These are phyloP conservation scores for Myxozyma sirexii DNA, from an alignment of 805 yeast species.

Conservation along the genomic window DNA sequence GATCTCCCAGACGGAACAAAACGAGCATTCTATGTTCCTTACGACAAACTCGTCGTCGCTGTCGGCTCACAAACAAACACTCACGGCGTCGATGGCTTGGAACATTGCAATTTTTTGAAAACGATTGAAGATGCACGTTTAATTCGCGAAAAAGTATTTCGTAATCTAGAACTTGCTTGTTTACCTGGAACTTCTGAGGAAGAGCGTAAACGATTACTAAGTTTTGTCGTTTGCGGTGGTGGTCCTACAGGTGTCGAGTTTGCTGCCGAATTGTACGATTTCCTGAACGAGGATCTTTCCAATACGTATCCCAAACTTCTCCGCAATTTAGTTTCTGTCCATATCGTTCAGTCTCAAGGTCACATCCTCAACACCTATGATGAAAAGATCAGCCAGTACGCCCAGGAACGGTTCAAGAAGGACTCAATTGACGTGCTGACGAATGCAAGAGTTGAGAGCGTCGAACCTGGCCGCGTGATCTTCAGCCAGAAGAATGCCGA, in stretches of 20 bases:
- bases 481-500: conserved; percentile 56
- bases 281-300: conserved; percentile 65
- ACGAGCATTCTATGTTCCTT: conserved; percentile 62
- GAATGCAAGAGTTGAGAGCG: conserved; percentile 64
- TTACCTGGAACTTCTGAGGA: conserved; percentile 66
- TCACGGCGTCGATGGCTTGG: conserved; percentile 71
- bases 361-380: conserved; percentile 71
- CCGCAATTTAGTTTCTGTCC: conserved; percentile 66
- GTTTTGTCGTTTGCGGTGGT: conserved; percentile 73
- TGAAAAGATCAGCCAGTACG: conserved; percentile 63
- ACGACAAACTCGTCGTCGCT: conserved; percentile 68
- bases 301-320: conserved; percentile 60
- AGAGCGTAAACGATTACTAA: conserved; percentile 61
- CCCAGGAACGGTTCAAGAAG: conserved; percentile 62
- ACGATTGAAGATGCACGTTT: conserved; percentile 66
- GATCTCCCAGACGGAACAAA: conserved; percentile 49
- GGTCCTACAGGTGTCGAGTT: conserved; percentile 78
- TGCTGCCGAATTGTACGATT: conserved; percentile 70
- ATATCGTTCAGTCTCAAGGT: conserved; percentile 68
- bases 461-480: conserved; percentile 58
- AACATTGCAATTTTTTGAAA: conserved; percentile 62
- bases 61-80: conserved; percentile 71
- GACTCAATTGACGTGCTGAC: conserved; percentile 66
- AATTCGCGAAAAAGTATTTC: conserved; percentile 58
- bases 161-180: conserved; percentile 62